Conservation (phyloP, 2,329 filamentous ascomycete species). For the Coniochaeta pulveracea region DNA sequence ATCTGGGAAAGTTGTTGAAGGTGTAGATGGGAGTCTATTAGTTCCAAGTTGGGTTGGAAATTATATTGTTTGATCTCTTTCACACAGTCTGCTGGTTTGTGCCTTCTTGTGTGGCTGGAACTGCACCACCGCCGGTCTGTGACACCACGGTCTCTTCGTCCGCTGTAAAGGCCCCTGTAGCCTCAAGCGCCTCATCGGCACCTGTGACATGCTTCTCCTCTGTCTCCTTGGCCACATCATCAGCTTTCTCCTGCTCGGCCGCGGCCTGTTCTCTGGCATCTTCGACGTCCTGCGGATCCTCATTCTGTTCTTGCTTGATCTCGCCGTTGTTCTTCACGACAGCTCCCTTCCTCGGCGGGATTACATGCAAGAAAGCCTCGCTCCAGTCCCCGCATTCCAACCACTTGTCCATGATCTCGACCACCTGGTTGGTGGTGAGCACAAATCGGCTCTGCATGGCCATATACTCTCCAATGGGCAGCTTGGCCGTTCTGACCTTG, state of each 20-base stretch:
- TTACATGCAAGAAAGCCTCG: slow-evolving; percentile 73
- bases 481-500: slow-evolving; percentile 75
- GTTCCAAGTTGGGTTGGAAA: too few species aligned
- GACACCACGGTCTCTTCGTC: not conserved
- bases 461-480: slow-evolving; percentile 94
- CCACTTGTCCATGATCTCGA: slow-evolving; percentile 94
- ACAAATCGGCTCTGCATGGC: slow-evolving; percentile 80
- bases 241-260: not conserved
- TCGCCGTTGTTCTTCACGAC: slow-evolving; percentile 39
- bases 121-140: not conserved
- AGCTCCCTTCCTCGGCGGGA: slow-evolving; percentile 83
- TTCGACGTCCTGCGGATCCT: slow-evolving; percentile 16
- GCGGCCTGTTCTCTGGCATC: slow-evolving; percentile 8
- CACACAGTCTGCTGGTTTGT: too few species aligned
- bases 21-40: slow-evolving; percentile 1
- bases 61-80: too few species aligned
- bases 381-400: slow-evolving; percentile 87
- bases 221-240: slow-evolving; percentile 5
- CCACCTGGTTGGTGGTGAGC: slow-evolving; percentile 87
- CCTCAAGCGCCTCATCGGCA: not conserved
- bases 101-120: too few species aligned
- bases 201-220: slow-evolving; percentile 1
- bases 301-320: slow-evolving; percentile 17
- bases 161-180: not conserved
- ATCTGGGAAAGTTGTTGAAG: slow-evolving; percentile 7